A percentile compares a stretch with the other conserved stretches of the same genome.
Evolutionary conservation across 108 stramenopile genomes (phyloP).

Genomic region (Chaetoceros muelleri): DNA sequence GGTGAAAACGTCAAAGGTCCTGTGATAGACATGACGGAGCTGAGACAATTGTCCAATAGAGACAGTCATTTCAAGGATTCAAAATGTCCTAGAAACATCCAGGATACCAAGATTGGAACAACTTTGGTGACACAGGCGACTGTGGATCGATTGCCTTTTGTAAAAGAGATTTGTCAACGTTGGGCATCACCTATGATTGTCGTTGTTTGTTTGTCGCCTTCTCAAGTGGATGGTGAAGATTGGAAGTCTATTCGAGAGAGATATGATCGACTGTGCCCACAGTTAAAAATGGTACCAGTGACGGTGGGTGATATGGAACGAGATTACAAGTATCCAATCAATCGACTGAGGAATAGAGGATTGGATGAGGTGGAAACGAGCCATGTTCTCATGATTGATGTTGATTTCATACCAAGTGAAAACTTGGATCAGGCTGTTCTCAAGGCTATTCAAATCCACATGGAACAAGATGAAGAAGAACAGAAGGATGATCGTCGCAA

Average conservation of each 20-base stretch:
- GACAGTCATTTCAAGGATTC: no score
- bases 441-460: slow-evolving; percentile 35
- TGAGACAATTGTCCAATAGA: no score
- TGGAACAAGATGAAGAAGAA: slow-evolving; percentile 35
- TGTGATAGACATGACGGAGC: no score
- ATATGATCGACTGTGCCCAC: slow-evolving; percentile 53
- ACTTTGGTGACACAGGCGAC: slow-evolving; percentile 60
- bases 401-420: slow-evolving; percentile 51
- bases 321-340: slow-evolving; percentile 69
- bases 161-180: slow-evolving; percentile 52
- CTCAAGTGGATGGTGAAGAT: slow-evolving; percentile 4
- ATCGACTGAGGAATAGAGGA: slow-evolving; percentile 47
- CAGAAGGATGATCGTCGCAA: no score
- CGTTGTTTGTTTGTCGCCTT: slow-evolving; percentile 41
- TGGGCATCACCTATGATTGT: slow-evolving; percentile 66
- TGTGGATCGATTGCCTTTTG: slow-evolving; percentile 58
- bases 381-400: slow-evolving; percentile 54
- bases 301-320: slow-evolving; percentile 11
- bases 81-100: no score
- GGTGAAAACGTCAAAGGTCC: no score
- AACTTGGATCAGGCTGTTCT: no score
- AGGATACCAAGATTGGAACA: slow-evolving; percentile 2
- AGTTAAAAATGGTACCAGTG: slow-evolving; percentile 39
- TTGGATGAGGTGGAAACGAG: slow-evolving; percentile 39
- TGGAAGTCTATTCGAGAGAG: slow-evolving; percentile 2